Base-by-base conservation (phyloP, 176 grass and related monocot species). In the Cenchrus purpureus region DNA sequence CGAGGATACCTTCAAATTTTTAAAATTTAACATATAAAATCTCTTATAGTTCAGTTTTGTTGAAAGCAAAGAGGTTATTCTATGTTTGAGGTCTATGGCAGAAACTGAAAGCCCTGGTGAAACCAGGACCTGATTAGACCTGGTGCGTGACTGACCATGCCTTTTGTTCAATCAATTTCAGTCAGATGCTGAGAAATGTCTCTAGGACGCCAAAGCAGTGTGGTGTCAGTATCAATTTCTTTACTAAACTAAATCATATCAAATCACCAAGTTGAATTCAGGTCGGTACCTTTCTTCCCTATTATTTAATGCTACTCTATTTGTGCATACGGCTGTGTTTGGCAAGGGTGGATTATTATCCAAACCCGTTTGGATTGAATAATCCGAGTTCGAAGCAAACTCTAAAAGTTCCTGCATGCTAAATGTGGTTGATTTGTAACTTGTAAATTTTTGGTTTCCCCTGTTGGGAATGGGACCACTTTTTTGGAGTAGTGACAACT, bases 131-230 rank as follows among this genome's bases (percentile, higher is more conserved):
- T 31, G 14, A 80, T 56, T 51, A 54, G 45, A 63, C 17, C 12
- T 65, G 55, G n/a, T 56, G 15, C 19, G 48, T 88, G 55, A 62
- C 31, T 52, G 65, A 53, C 48, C 71, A 87, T 82, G 72, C 62
- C 43, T 68, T 71, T 22, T 78, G 45, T 73, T 79, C 22, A 57
- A 22, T 88, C 48, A 65, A 48, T 74, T 73, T 65, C 56, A 37
- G 32, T 19, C 15, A 4, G 67, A 71, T 79, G 7, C 69, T 68
- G 42, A 17, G 66, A 28, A 52, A 61, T 61, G 49, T 54, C 44
- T 40, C 37, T 40, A 4, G 37, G 37, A 40, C 37, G 4, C 37
- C 50, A 20, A 17, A 53, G 17, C 61, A 82, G 51, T 20, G 72
- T 31, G 54, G 12, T 73, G 15, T 71, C 11, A 72, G 12, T 73